Base-by-base conservation (phyloP, 768 basidiomycete species). In the Lyophyllum semitale region DNA sequence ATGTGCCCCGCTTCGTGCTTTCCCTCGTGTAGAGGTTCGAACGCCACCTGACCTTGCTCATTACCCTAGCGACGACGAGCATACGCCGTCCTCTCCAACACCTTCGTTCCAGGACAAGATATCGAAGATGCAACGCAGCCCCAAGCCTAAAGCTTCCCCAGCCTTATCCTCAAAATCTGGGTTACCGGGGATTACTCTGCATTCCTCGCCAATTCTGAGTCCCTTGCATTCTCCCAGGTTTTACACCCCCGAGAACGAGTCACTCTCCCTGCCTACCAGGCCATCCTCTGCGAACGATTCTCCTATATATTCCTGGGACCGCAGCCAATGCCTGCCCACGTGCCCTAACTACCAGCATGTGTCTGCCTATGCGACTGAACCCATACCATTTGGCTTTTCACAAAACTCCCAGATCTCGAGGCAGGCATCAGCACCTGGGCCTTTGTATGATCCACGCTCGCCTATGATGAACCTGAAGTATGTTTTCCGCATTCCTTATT, bases 1-100 rank as follows among this genome's bases (percentile, higher is more conserved):
- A 22, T 25, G 37, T 11, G 13, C 29, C 8, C 33, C 40, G 18
- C 57, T 32, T 25, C 65, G 17, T 59, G 48, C 51, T 35, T 59
- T 38, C 30, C 54, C 62, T 49, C 63, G 64, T 32, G 65, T 62
- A 27, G 50, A 61, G 33, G 68, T 73, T 29, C 65, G 64, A 46
- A 72, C 72, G 4, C 74, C 73, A 17, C 26, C 58, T n/a, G 59
- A 61, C 17, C 23, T 63, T 23, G 13, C 18, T 5, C 57, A 59
- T 29, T 63, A 61, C 41, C 60, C 62, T 25, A 57, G 47, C 48
- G 62, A 59, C 20, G 18, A n/a, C n/a, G 53, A 46, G 23, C 46
- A 53, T 15, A 41, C 37, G 15, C 20, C 46, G 20, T 41, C 22
- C 6, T 41, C 44, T 18, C 42, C 57, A 3, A 40, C 30, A 17